Evolutionary conservation across 2,329 filamentous ascomycete genomes (phyloP), one percentile per base, ranked within the genome.

Genomic region (Beauveria varroae): DNA sequence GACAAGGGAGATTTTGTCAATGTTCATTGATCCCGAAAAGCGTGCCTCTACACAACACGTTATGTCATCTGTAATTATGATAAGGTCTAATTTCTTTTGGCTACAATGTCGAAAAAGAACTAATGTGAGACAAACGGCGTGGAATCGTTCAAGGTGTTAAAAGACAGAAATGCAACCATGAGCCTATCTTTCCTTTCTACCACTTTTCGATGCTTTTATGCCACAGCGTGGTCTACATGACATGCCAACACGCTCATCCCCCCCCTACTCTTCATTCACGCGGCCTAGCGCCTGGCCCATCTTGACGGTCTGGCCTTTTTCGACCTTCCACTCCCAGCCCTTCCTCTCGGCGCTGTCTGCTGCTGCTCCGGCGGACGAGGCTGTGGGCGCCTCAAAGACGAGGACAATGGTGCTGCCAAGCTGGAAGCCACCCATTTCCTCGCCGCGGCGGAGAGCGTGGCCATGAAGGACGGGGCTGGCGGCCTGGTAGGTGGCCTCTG

Each of bases 401-500:
- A 99, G 79, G 44, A 99, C 95, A 66, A 99, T 87, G 1, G 93
- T 96, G 73, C 91, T 96, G 22, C 95, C 95, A 3, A 99, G 81
- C 78, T 96, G 91, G 77, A 99, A 99, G 0, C 95, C 96, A 60
- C 95, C 95, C 92, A 99, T 98, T 75, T 99, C 95, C 71, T 98
- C 93, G 41, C 95, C 95, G 50, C 90, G 83, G 65, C 87, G 85
- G 60, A 99, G 78, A 1, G 93, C 89, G 72, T 98, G 87, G 2
- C 96, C 95, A 22, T 86, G 85, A 0, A 99, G 80, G 2, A 96
- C 83, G 3, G 81, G 76, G 69, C 90, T 96, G 1, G 93, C 91
- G 18, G 81, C 81, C 51, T 84, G 84, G 71, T 99, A 99, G 2
- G 89, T 93, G 8, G 95, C 96, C 76, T 99, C 95, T 0, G 90